A percentile compares a stretch with the other conserved stretches of the same genome.
Conservation (phyloP, 441 rosid species). For the Erodium chrysanthum region DNA sequence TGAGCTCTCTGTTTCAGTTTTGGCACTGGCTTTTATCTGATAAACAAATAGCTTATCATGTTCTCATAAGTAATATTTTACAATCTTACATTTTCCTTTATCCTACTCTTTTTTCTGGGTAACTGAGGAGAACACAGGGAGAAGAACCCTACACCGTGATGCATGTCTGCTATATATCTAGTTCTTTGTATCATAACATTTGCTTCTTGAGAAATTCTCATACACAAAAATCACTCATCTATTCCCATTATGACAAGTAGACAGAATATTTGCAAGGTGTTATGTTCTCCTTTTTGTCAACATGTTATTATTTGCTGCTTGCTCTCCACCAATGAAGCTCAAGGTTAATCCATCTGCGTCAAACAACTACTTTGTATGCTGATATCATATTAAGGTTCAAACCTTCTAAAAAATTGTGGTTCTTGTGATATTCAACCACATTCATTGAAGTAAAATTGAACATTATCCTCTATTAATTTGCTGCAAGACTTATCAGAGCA, state of each 20-base stretch:
- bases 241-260: not conserved
- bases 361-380: not conserved
- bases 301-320: not conserved
- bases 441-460: not conserved
- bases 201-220: not conserved
- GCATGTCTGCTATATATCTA: not conserved
- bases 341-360: not conserved
- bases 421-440: not conserved
- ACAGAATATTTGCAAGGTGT: not conserved
- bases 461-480: not conserved
- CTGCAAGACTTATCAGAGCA: not conserved
- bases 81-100: not conserved
- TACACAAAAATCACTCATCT: not conserved
- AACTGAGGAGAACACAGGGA: not conserved
- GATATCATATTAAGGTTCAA: not conserved
- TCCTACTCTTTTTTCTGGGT: not conserved
- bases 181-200: not conserved
- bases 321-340: not conserved
- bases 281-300: not conserved
- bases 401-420: not conserved
- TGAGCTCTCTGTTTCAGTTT: not conserved
- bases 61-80: not conserved
- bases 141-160: not conserved
- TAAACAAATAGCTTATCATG: not conserved
- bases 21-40: slow-evolving; percentile 1